These are phyloP conservation scores for Plantago coronopus DNA, from an alignment of 305 asterid species.

Conservation along the genomic window DNA sequence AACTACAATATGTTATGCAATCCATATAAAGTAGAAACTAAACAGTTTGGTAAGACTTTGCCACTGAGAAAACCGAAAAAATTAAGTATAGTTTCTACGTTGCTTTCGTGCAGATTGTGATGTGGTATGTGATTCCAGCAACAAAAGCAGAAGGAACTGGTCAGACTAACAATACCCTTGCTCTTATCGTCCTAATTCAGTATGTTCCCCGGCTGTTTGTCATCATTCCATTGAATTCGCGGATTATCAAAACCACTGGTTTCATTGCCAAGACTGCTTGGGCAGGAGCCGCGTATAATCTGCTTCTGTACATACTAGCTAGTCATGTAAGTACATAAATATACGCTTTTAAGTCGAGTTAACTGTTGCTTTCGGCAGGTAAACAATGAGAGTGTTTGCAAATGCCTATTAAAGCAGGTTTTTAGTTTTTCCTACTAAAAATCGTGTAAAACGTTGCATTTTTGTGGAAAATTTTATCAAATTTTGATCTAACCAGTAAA, in stretches of 20 bases:
- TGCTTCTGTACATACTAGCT: constrained; percentile 82
- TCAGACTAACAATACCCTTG: constrained; percentile 71
- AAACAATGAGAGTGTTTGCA: neutral
- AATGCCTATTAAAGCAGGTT: neutral
- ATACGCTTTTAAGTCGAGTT: too few relatives aligned
- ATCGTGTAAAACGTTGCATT: too few relatives aligned
- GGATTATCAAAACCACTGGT: constrained; percentile 80
- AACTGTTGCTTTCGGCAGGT: neutral
- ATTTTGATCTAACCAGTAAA: too few relatives aligned
- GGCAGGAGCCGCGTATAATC: constrained; percentile 96
- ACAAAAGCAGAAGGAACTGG: constrained; percentile 53
- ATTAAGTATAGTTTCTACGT: neutral
- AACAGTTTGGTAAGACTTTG: too few relatives aligned
- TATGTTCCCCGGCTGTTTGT: constrained; percentile 77
- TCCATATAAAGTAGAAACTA: too few relatives aligned
- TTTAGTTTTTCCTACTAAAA: too few relatives aligned
- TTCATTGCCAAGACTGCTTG: constrained; percentile 92
- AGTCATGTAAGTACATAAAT: constrained; percentile 65
- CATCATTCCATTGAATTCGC: constrained; percentile 67
- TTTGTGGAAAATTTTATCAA: too few relatives aligned
- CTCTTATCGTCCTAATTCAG: constrained; percentile 85
- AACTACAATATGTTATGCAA: neutral
- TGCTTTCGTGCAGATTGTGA: constrained; percentile 55
- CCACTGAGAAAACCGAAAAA: neutral
- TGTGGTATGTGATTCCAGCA: constrained; percentile 72